Base-by-base conservation (phyloP, 306 rosid species). In the Ormosia emarginata region DNA sequence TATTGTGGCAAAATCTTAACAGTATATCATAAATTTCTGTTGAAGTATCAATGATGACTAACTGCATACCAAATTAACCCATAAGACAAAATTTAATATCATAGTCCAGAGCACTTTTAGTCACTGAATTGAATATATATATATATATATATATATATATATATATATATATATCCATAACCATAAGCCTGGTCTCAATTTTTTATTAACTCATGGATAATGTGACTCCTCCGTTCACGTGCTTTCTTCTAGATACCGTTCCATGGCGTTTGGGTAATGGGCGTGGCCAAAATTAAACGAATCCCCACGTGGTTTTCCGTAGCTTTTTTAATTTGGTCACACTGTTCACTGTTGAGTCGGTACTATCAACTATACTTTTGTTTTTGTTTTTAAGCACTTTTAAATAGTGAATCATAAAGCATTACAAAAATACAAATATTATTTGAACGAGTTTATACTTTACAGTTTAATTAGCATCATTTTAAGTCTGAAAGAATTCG, bases 311-410 rank as follows among this genome's bases (percentile, higher is more conserved):
- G 68, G 8, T 33, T 30, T 50, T 63, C 36, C 36, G 8, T 14
- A 8, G 36, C 6, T 32, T 15, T 76, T 62, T 63, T 24, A 2
- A 59, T 59, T 13, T 57, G n/a, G 55, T 11, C 32, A 15, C 33
- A 36, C 10, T 11, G 1, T 15, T 57, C 79, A 7, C 46, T 75
- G 59, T 75, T 75, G 59, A 75, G 80, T 76, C 80, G 80, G 80
- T n/a, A 41, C 15, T n/a, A 0, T 33, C 10, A 2, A 7, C n/a
- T 49, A 5, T 5, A 3, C 9, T 69, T 8, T 47, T 70, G 41
- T 12, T 18, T 41, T 43, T 37, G 0, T 65, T 37, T 18, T 37
- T 18, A 12, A 9, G 14, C 34, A 9, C n/a, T 13, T 13, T 63
- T 63, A 24, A 24, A 24, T 24, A 24, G 24, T 24, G 24, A 24